These are phyloP conservation scores for Arthrobotrys megalospora DNA, from an alignment of 2,329 filamentous ascomycete genomes.

Conservation along the genomic window DNA sequence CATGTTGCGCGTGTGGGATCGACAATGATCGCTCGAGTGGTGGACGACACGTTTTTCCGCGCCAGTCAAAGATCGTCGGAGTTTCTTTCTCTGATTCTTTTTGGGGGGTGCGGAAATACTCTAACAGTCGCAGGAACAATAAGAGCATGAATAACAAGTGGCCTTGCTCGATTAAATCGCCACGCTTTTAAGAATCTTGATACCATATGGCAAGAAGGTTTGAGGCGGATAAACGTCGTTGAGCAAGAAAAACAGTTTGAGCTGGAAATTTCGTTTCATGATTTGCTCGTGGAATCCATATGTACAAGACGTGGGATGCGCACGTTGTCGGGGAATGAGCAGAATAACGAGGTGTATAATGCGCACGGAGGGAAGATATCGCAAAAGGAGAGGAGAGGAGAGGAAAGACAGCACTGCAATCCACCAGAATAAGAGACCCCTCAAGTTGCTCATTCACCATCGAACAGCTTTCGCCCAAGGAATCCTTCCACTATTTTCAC, in stretches of 20 bases:
- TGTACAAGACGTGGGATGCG: neutral
- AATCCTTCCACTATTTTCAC: neutral
- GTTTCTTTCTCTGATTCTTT: constrained; percentile 6
- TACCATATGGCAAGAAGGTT: neutral
- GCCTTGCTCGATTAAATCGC: neutral
- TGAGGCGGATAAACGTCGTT: neutral
- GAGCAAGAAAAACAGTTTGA: neutral
- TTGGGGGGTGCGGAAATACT: neutral
- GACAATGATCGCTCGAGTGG: constrained; percentile 3
- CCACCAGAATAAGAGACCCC: too few relatives aligned
- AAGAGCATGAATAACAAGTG: constrained; percentile 28
- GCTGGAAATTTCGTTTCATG: neutral
- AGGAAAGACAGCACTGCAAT: too few relatives aligned
- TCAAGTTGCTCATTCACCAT: neutral
- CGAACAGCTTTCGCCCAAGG: neutral
- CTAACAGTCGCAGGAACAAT: constrained; percentile 1
- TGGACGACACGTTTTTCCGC: constrained; percentile 30
- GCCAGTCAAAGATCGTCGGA: neutral
- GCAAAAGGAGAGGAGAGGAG: too few relatives aligned
- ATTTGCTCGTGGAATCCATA: neutral
- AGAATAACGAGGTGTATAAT: neutral
- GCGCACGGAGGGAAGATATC: too few relatives aligned
- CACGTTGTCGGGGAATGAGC: neutral
- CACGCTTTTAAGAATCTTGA: too few relatives aligned
- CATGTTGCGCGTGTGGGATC: constrained; percentile 14